Evolutionary conservation across 805 yeast genomes (phyloP).

Genomic region (Lipomyces spencermartinsiae): DNA sequence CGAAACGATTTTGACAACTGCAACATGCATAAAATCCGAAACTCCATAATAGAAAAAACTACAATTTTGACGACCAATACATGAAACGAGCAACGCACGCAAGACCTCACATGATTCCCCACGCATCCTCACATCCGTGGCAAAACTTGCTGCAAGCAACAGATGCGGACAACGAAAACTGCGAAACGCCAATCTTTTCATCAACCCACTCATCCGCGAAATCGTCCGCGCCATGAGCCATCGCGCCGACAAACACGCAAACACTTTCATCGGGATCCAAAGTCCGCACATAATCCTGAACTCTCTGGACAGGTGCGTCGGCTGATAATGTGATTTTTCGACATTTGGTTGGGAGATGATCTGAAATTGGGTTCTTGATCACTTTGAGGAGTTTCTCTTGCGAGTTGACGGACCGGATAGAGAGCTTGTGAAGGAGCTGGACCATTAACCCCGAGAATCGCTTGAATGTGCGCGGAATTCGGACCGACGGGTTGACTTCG

Average conservation of each 20-base stretch:
- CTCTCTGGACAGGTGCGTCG: slow-evolving; percentile 84
- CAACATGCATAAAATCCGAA: neutral
- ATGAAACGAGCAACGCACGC: neutral
- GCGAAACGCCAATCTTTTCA: slow-evolving; percentile 93
- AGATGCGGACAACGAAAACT: slow-evolving; percentile 94
- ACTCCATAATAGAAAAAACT: neutral
- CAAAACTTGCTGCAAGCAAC: slow-evolving; percentile 98
- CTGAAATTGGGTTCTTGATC: slow-evolving; percentile 95
- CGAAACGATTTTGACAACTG: neutral
- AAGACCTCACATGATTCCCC: slow-evolving; percentile 69
- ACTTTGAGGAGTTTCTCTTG: slow-evolving; percentile 93
- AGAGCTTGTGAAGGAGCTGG: slow-evolving; percentile 87
- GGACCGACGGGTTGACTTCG: slow-evolving; percentile 94
- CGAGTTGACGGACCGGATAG: slow-evolving; percentile 92
- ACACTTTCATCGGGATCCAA: slow-evolving; percentile 89
- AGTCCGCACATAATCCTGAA: slow-evolving; percentile 82
- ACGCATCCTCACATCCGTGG: slow-evolving; percentile 98
- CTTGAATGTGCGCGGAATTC: slow-evolving; percentile 98
- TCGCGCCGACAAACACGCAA: slow-evolving; percentile 98
- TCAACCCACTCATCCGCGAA: slow-evolving; percentile 98
- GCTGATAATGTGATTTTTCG: slow-evolving; percentile 90
- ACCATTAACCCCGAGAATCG: slow-evolving; percentile 98
- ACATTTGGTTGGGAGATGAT: slow-evolving; percentile 95
- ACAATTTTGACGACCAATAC: neutral
- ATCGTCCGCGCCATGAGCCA: slow-evolving; percentile 98